Percentiles rank a stretch among this genome's conserved stretches.
phyloP scores from a whole-genome alignment of 1,284 basidiomycete genomes.

The Melampsora abietis-canadensis region DNA sequence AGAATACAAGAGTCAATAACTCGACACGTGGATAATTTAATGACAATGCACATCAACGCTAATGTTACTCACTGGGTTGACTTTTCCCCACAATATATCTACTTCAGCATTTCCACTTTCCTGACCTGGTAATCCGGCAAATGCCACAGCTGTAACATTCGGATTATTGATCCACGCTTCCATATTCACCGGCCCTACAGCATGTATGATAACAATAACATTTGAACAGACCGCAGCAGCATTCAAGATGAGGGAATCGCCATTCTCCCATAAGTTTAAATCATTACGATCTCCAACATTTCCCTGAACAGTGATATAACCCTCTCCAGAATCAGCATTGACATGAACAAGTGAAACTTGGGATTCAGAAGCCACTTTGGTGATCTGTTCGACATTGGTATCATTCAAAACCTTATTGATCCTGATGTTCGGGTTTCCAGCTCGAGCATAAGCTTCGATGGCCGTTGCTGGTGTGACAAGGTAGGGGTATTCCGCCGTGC shows the following conservation, averaged over 20 bases:
- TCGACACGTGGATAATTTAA: neutral
- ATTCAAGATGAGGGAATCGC: conserved; percentile 33
- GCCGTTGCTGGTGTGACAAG: conserved; percentile 29
- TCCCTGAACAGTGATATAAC: conserved; percentile 40
- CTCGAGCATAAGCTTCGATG: conserved; percentile 19
- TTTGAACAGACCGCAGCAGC: conserved; percentile 35
- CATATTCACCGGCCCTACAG: conserved; percentile 42
- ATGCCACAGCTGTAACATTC: conserved; percentile 45
- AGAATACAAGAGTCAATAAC: conserved; percentile 3
- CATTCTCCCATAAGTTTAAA: conserved; percentile 27
- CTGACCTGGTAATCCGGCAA: conserved; percentile 44
- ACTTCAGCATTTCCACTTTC: conserved; percentile 43
- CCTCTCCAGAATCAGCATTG: conserved; percentile 39
- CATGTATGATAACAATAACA: conserved; percentile 40
- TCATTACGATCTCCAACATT: conserved; percentile 39
- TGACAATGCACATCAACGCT: neutral
- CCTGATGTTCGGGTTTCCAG: conserved; percentile 8
- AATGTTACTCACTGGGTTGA: conserved; percentile 40
- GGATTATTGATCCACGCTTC: conserved; percentile 44
- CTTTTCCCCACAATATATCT: conserved; percentile 37
- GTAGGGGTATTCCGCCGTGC: conserved; percentile 39
- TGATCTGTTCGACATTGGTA: conserved; percentile 24
- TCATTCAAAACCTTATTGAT: conserved; percentile 22
- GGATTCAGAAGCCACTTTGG: conserved; percentile 2
- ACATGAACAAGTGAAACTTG: conserved; percentile 42